Percentiles rank a stretch among this genome's conserved stretches.
phyloP scores from a whole-genome alignment of 371 early-diverging fungal genomes.

The Mortierella sp. region DNA sequence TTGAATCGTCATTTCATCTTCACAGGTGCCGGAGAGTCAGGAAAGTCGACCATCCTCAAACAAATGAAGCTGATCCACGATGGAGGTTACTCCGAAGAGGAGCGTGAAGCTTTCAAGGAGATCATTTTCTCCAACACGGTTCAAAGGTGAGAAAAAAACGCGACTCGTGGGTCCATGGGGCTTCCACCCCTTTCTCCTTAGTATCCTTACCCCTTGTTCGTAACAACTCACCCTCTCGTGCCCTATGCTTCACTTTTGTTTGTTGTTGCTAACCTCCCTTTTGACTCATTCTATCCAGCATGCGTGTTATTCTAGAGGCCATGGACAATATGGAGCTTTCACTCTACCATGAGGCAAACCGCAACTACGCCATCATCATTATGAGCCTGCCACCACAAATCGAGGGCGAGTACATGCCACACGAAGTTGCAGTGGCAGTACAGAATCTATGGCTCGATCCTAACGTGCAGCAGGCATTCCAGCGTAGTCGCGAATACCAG shows the following conservation, averaged over 20 bases:
- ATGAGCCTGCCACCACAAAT: slow-evolving; percentile 84
- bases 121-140: slow-evolving; percentile 95
- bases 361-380: slow-evolving; percentile 73
- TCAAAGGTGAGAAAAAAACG: slow-evolving; percentile 65
- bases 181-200: no score
- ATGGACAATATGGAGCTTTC: slow-evolving; percentile 86
- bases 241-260: background rate
- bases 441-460: slow-evolving; percentile 84
- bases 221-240: no score
- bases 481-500: slow-evolving; percentile 93
- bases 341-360: slow-evolving; percentile 68
- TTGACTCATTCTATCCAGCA: slow-evolving; percentile 53
- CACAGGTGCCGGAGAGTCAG: slow-evolving; percentile 96
- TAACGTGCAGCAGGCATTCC: slow-evolving; percentile 84
- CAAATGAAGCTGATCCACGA: slow-evolving; percentile 98
- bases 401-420: slow-evolving; percentile 82
- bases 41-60: slow-evolving; percentile 96
- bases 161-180: no score
- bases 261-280: background rate
- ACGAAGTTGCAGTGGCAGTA: slow-evolving; percentile 82
- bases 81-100: slow-evolving; percentile 87
- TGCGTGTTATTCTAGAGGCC: slow-evolving; percentile 94
- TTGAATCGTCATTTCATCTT: background rate
- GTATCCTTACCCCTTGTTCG: no score
- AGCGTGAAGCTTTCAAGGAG: slow-evolving; percentile 90